These are phyloP conservation scores for Dichomitus squalens DNA, from an alignment of 1,284 basidiomycete species.

Conservation along the genomic window DNA sequence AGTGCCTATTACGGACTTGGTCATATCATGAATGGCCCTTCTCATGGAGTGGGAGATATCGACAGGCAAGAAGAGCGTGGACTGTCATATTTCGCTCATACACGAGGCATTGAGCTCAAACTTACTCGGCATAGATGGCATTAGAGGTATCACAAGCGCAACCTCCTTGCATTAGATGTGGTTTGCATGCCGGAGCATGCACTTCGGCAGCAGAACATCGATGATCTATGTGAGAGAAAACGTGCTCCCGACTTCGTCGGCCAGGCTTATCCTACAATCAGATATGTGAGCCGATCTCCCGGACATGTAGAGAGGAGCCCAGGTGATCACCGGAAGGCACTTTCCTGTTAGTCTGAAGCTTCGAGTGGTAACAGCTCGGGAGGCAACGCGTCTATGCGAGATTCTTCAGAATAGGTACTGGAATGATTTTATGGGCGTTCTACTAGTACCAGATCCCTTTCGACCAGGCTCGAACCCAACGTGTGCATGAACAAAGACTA, in stretches of 20 bases:
- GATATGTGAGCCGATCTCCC: background rate
- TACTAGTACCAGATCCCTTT: too few species aligned
- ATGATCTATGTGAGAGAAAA: background rate
- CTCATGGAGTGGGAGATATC: too few species aligned
- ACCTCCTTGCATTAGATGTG: background rate
- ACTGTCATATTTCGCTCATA: too few species aligned
- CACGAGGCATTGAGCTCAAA: background rate
- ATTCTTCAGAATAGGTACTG: too few species aligned
- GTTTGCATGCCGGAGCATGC: background rate
- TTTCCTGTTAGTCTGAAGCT: too few species aligned
- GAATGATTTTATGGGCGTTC: too few species aligned
- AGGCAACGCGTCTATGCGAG: too few species aligned
- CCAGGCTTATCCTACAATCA: background rate
- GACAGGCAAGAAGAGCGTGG: too few species aligned
- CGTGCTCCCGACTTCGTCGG: background rate
- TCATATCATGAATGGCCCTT: too few species aligned
- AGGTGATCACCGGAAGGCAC: background rate
- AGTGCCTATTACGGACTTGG: too few species aligned
- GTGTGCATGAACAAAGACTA: too few species aligned
- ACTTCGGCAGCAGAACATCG: background rate
- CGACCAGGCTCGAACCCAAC: too few species aligned
- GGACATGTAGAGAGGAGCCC: background rate
- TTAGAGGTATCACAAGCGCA: background rate
- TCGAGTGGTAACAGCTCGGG: background rate
- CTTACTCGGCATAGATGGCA: background rate